Evolutionary conservation across 495 filamentous ascomycete species (phyloP).

Genomic region (Xylaria grammica): DNA sequence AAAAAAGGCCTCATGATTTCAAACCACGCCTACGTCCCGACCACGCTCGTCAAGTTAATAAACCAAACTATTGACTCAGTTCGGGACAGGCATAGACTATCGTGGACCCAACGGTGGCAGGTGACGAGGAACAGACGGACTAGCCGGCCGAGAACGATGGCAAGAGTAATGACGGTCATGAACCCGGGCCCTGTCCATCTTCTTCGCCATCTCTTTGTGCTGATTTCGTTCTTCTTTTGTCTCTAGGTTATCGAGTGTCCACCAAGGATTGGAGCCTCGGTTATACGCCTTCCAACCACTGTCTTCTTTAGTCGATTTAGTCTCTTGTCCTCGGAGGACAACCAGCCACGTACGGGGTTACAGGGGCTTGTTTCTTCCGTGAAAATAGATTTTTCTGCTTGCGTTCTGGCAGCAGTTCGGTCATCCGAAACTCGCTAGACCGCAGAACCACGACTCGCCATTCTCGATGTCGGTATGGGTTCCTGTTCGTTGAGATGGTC

Average conservation of each 20-base stretch:
- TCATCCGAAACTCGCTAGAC: slow-evolving; percentile 30
- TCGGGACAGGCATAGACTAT: neutral
- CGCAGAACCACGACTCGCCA: slow-evolving; percentile 31
- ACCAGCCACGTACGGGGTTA: slow-evolving; percentile 21
- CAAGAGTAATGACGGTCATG: neutral
- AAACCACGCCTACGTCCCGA: neutral
- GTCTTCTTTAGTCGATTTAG: slow-evolving; percentile 28
- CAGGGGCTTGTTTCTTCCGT: slow-evolving; percentile 9
- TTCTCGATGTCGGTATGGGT: slow-evolving; percentile 31
- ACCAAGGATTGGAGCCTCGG: slow-evolving; percentile 31
- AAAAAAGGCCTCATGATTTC: neutral
- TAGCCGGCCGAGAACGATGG: neutral
- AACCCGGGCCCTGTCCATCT: neutral
- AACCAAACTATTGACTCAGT: neutral
- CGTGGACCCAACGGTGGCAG: neutral
- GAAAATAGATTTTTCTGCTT: slow-evolving; percentile 27
- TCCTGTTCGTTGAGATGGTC: slow-evolving; percentile 28
- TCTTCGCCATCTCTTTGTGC: slow-evolving; percentile 23
- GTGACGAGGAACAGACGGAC: neutral
- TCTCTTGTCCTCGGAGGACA: slow-evolving; percentile 30
- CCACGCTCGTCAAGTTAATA: neutral
- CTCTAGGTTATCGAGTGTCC: slow-evolving; percentile 27
- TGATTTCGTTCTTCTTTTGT: slow-evolving; percentile 26
- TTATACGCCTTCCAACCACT: slow-evolving; percentile 29
- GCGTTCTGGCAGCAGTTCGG: slow-evolving; percentile 28